These are phyloP conservation scores for Lathyrus sativus DNA, from an alignment of 306 rosid species.

Conservation along the genomic window DNA sequence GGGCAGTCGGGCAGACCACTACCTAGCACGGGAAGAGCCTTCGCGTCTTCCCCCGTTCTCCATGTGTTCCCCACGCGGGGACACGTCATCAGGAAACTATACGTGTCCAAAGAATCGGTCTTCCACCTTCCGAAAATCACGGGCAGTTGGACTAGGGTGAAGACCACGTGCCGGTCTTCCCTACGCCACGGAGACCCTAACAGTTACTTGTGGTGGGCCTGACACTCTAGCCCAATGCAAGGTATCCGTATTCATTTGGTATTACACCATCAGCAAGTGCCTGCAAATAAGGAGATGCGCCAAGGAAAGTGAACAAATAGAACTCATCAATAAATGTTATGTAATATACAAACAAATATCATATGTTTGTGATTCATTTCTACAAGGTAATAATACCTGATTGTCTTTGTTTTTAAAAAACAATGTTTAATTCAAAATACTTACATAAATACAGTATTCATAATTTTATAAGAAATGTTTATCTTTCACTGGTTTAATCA, in stretches of 20 bases:
- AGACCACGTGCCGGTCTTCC: too few species aligned
- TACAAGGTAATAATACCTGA: conserved; percentile 1
- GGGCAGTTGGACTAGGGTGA: too few species aligned
- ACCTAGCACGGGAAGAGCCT: too few species aligned
- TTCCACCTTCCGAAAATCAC: too few species aligned
- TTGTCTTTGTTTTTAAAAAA: conserved; percentile 5
- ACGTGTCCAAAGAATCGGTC: too few species aligned
- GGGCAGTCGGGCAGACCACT: too few species aligned
- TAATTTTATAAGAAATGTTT: conserved; percentile 30
- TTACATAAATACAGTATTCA: conserved; percentile 15
- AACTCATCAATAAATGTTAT: conserved; percentile 12
- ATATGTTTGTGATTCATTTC: conserved; percentile 8
- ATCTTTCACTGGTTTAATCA: conserved; percentile 6
- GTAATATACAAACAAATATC: conserved; percentile 42
- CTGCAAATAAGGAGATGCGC: conserved; percentile 49
- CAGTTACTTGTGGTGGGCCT: too few species aligned
- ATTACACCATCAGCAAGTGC: conserved; percentile 97
- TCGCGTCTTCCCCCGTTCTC: too few species aligned
- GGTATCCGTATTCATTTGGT: conserved; percentile 96
- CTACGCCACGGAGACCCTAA: too few species aligned
- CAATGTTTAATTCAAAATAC: conserved; percentile 15
- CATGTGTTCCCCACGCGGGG: too few species aligned
- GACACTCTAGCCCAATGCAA: too few species aligned
- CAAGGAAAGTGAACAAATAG: conserved; percentile 15
- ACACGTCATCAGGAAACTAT: too few species aligned